phyloP scores from a whole-genome alignment of 1,284 basidiomycete species.

The Coriolopsis trogii region DNA sequence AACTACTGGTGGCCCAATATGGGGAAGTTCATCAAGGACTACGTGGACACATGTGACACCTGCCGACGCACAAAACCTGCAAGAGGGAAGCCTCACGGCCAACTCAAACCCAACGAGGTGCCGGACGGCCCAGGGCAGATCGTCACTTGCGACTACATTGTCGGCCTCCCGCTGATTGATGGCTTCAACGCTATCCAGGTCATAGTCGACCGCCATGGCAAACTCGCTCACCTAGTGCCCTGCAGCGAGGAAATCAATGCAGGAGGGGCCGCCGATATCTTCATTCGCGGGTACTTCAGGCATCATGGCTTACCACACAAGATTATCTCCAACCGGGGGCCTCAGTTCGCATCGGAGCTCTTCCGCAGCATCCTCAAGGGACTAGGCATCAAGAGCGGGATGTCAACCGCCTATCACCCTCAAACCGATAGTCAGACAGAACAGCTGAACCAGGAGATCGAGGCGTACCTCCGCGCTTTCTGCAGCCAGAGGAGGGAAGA shows the following conservation, averaged over 20 bases:
- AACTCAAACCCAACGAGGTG: background rate
- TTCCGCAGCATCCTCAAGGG: background rate
- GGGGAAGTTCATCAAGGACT: background rate
- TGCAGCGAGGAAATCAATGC: too few species aligned
- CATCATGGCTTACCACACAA: background rate
- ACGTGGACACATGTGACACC: background rate
- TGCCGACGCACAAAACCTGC: background rate
- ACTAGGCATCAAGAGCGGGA: background rate
- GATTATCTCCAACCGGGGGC: background rate
- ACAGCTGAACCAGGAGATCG: background rate
- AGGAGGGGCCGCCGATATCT: too few species aligned
- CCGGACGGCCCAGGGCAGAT: background rate
- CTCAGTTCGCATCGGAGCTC: background rate
- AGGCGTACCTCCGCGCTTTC: background rate
- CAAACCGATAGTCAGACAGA: conserved; percentile 4
- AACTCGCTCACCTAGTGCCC: too few species aligned
- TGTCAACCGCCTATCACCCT: conserved; percentile 1
- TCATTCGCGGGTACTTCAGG: too few species aligned
- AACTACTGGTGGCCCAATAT: background rate
- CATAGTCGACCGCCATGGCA: too few species aligned
- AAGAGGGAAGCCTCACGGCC: background rate
- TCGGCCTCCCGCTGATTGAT: too few species aligned
- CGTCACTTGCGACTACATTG: too few species aligned
- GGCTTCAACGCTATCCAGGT: too few species aligned
- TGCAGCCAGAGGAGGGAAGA: background rate